These are phyloP conservation scores for Brachypodium distachyon DNA, from an alignment of 202 grass and related monocot genomes.

Conservation along the genomic window DNA sequence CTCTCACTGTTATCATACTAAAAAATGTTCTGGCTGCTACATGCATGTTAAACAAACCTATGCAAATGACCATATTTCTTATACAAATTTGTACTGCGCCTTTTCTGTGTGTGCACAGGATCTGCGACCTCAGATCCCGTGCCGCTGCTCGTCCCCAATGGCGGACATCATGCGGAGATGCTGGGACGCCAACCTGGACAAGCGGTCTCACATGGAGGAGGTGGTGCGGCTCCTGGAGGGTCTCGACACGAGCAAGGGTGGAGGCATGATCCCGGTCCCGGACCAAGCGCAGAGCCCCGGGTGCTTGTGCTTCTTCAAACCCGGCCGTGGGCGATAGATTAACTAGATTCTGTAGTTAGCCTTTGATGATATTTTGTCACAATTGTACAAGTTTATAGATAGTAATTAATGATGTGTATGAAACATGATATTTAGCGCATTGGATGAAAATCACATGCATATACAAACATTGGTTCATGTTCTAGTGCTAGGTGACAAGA, in stretches of 20 bases:
- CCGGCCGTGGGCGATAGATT: constrained; percentile 50
- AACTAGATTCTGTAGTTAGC: neutral
- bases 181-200: constrained; percentile 65
- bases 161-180: constrained; percentile 72
- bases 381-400: too few species aligned
- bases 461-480: too few species aligned
- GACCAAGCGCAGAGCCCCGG: constrained; percentile 34
- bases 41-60: neutral
- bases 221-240: constrained; percentile 61
- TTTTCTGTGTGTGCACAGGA: constrained; percentile 33
- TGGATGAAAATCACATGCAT: too few species aligned
- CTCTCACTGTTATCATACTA: neutral
- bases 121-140: constrained; percentile 58
- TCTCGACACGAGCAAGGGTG: constrained; percentile 66
- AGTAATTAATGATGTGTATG: too few species aligned
- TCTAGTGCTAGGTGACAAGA: too few species aligned
- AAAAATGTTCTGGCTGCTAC: neutral
- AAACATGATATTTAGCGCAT: too few species aligned
- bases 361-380: too few species aligned
- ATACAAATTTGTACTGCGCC: neutral
- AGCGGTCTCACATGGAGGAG: constrained; percentile 67
- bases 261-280: constrained; percentile 69
- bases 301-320: constrained; percentile 60
- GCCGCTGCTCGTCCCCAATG: constrained; percentile 49
- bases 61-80: neutral